Percentiles rank a stretch among this genome's conserved stretches.
Conservation (phyloP, 129 eudicot species). For the Arctium lappa region DNA sequence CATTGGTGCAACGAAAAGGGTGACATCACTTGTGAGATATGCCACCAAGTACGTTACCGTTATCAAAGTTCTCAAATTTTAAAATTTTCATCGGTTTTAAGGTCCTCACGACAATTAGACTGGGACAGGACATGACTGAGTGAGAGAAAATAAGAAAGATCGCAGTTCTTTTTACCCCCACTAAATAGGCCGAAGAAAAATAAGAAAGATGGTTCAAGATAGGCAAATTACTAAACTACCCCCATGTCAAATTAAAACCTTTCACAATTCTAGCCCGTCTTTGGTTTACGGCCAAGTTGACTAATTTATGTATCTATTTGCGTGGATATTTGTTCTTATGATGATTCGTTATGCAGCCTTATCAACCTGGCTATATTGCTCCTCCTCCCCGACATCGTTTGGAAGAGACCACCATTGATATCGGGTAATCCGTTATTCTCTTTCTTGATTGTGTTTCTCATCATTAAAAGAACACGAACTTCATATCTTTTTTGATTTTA, state of each 20-base stretch:
- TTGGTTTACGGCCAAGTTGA: neutral
- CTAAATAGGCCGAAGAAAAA: too few relatives aligned
- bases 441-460: neutral
- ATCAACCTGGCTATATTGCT: conserved; percentile 82
- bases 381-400: conserved; percentile 64
- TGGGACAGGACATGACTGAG: too few relatives aligned
- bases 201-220: neutral
- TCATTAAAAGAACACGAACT: too few relatives aligned
- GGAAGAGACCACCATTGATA: conserved; percentile 79
- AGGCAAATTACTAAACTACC: neutral
- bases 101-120: neutral
- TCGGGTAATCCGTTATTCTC: conserved; percentile 48
- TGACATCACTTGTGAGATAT: conserved; percentile 89
- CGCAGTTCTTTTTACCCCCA: too few relatives aligned
- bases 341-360: conserved; percentile 45
- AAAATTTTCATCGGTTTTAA: neutral
- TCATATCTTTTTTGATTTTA: neutral
- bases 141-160: too few relatives aligned
- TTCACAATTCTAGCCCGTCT: neutral
- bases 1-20: conserved; percentile 99
- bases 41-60: conserved; percentile 73
- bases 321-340: neutral
- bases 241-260: neutral
- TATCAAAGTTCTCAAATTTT: neutral
- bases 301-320: neutral